A percentile compares a stretch with the other conserved stretches of the same genome.
phyloP scores from a whole-genome alignment of 2,329 filamentous ascomycete species.

The Aspergillus sp. region DNA sequence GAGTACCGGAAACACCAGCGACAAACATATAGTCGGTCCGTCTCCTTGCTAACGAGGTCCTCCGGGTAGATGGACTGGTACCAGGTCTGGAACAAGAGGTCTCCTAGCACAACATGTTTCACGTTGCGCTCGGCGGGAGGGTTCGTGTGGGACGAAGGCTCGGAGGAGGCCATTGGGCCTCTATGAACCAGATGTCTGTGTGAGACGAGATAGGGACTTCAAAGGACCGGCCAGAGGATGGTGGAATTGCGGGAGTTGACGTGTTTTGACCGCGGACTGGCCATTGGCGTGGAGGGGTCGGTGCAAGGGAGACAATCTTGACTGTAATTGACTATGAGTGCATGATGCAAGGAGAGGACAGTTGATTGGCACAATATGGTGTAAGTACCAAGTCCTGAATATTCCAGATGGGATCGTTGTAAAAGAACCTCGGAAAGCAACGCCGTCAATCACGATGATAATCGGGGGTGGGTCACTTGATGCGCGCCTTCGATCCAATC shows the following conservation, averaged over 20 bases:
- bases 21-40: conserved; percentile 76
- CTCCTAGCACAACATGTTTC: conserved; percentile 80
- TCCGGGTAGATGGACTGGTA: conserved; percentile 87
- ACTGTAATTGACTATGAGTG: background rate
- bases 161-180: conserved; percentile 29
- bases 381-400: too few relatives aligned
- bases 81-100: conserved; percentile 83
- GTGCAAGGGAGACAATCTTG: background rate
- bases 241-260: background rate
- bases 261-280: background rate
- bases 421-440: too few relatives aligned
- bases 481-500: background rate
- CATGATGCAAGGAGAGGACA: background rate
- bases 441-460: too few relatives aligned
- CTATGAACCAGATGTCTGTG: too few relatives aligned
- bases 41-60: conserved; percentile 55
- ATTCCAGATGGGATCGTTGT: too few relatives aligned
- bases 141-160: conserved; percentile 27
- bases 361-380: too few relatives aligned
- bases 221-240: conserved; percentile 1
- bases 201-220: background rate
- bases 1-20: conserved; percentile 94
- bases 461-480: too few relatives aligned
- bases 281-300: conserved; percentile 5
- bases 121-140: conserved; percentile 68